Evolutionary conservation across 2,329 filamentous ascomycete genomes (phyloP).

Genomic region (Magnaporthiopsis rhizophila): DNA sequence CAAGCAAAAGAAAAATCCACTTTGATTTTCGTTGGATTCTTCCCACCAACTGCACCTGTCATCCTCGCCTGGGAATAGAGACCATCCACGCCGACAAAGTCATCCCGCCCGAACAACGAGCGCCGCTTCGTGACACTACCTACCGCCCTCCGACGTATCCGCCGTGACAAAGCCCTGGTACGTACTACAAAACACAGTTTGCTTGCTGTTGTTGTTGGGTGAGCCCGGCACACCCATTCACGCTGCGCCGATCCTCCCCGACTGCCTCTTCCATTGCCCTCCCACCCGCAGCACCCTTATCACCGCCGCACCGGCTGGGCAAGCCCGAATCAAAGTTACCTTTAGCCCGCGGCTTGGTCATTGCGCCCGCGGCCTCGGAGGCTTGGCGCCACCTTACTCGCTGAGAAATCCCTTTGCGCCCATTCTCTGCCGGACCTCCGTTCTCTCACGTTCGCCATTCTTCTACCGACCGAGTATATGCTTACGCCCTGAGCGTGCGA

Average conservation of each 20-base stretch:
- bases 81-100: neutral
- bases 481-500: neutral
- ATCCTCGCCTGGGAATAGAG: neutral
- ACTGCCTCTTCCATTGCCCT: neutral
- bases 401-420: neutral
- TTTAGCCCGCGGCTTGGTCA: neutral
- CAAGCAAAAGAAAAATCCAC: neutral
- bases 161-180: neutral
- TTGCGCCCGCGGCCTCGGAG: neutral
- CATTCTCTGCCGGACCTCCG: neutral
- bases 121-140: neutral
- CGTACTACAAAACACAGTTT: neutral
- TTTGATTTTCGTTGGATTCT: neutral
- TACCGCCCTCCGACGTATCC: neutral
- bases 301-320: no score
- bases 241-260: neutral
- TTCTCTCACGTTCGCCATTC: neutral
- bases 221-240: no score
- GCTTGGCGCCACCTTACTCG: neutral
- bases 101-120: neutral
- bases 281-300: no score
- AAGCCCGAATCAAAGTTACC: neutral
- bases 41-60: neutral
- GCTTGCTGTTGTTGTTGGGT: neutral
- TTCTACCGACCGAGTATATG: neutral